Evolutionary conservation across 805 yeast genomes (phyloP).

Genomic region (Jamesozyma jinghongensis): DNA sequence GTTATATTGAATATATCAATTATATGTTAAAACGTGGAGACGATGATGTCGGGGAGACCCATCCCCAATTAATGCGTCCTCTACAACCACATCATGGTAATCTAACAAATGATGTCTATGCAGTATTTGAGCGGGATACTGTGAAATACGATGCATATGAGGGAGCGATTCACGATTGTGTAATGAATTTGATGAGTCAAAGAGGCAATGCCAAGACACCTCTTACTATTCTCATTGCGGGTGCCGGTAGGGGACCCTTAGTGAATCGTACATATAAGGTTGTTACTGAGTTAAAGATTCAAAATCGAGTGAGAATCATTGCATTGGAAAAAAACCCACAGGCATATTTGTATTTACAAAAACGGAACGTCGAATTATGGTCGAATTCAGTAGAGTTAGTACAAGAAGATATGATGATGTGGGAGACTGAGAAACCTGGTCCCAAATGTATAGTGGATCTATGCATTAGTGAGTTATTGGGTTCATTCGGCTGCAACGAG

Average conservation of each 20-base stretch:
- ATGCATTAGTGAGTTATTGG: slow-evolving; percentile 72
- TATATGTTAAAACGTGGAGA: slow-evolving; percentile 33
- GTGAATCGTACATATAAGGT: slow-evolving; percentile 46
- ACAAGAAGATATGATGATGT: slow-evolving; percentile 49
- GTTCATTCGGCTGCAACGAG: slow-evolving; percentile 91
- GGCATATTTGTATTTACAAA: slow-evolving; percentile 44
- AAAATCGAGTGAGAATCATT: slow-evolving; percentile 29
- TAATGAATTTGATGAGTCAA: slow-evolving; percentile 30
- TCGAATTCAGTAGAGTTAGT: slow-evolving; percentile 40
- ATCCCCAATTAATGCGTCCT: slow-evolving; percentile 38
- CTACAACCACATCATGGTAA: slow-evolving; percentile 60
- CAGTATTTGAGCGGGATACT: slow-evolving; percentile 60
- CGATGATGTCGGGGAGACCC: slow-evolving; percentile 3
- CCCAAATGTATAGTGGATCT: slow-evolving; percentile 43
- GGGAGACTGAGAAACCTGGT: slow-evolving; percentile 28
- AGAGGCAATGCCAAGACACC: slow-evolving; percentile 5
- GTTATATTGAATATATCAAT: slow-evolving; percentile 37
- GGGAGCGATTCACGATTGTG: slow-evolving; percentile 50
- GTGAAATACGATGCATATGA: slow-evolving; percentile 63
- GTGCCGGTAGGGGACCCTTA: slow-evolving; percentile 85
- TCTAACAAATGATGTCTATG: slow-evolving; percentile 52
- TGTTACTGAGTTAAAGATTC: slow-evolving; percentile 26
- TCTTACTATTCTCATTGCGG: slow-evolving; percentile 53
- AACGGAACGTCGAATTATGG: slow-evolving; percentile 48
- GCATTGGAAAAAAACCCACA: slow-evolving; percentile 69